Base-by-base conservation (phyloP, 148 eudicot species). In the Oxyria digyna region DNA sequence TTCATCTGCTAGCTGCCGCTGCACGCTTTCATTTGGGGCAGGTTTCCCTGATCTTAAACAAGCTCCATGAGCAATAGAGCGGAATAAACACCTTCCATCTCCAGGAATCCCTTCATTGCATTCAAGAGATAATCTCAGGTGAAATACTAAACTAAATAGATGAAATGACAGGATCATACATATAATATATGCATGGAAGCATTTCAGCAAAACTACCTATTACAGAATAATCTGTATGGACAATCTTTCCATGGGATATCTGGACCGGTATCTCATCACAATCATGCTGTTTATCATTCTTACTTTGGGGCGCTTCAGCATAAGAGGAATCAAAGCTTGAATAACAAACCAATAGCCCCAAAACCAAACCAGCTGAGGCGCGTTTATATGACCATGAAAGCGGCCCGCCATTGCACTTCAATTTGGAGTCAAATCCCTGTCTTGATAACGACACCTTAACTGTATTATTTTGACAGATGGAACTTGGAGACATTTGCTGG, bases 11-110 rank as follows among this genome's bases (percentile, higher is more conserved):
- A 94, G 74, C 79, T 85, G 79, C 77, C 87, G 84, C 72, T 94
- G 99, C 50, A 81, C 74, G 74, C 75, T 79, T 77, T 90, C 97
- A 79, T 69, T 79, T 27, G 97, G 99, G 67, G 96, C 84, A 54
- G 87, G 82, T 73, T 84, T 84, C 35, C 97, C 99, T 6, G 83
- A 80, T 68, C 89, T 81, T 66, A 90, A 62, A 76, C 96, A 87
- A 76, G 93, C 96, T 48, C 97, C 99, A 78, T 94, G 97, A 79
- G 91, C 96, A 81, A 94, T 87, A 42, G 97, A 88, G 33, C 99
- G 96, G 76, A 94, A 94, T 80, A 94, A 81, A 75, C 99, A 94
- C 76, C 97, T 94, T 45, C 99, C 99, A 69, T 94, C 99, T 67
- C 97, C 99, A 70, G 99, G 99, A 75, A 94, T 94, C 63, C 98